These are phyloP conservation scores for Phoma herbarum DNA, from an alignment of 2,329 filamentous ascomycete genomes.

Conservation along the genomic window DNA sequence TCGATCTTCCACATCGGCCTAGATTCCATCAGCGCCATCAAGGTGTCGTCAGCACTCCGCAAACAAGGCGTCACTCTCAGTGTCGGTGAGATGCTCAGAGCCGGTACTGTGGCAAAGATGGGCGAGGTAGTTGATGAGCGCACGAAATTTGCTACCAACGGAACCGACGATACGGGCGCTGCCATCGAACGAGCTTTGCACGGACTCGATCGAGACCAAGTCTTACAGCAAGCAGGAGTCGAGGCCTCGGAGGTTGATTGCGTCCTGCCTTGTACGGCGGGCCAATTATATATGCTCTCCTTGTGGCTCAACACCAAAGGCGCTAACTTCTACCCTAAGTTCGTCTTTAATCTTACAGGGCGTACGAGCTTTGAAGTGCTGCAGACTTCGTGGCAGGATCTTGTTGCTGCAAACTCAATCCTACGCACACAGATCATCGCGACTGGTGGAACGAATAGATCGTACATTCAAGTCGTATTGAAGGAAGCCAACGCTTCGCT, in stretches of 20 bases:
- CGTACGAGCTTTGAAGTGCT: constrained; percentile 55
- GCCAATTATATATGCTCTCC: constrained; percentile 82
- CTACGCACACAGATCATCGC: constrained; percentile 73
- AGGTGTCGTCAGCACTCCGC: constrained; percentile 75
- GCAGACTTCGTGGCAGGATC: constrained; percentile 66
- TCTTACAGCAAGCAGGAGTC: constrained; percentile 57
- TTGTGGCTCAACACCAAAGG: constrained; percentile 76
- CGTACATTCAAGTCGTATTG: constrained; percentile 71
- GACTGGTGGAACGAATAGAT: constrained; percentile 57
- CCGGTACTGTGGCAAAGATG: constrained; percentile 72
- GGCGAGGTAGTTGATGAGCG: constrained; percentile 51
- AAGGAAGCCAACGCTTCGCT: constrained; percentile 51
- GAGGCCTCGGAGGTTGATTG: constrained; percentile 59
- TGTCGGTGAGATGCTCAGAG: constrained; percentile 75
- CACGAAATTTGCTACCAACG: not conserved
- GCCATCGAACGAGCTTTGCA: constrained; percentile 39
- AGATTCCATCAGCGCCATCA: constrained; percentile 92
- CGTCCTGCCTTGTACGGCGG: constrained; percentile 74
- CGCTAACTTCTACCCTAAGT: constrained; percentile 75
- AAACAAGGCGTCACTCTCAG: constrained; percentile 68
- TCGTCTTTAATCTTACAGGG: constrained; percentile 66
- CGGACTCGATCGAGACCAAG: constrained; percentile 49
- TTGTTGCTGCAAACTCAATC: constrained; percentile 67
- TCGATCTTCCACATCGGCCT: constrained; percentile 86
- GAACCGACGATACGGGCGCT: constrained; percentile 1